Conservation (phyloP, 1,139 yeast species). For the Hyphopichia khmerensis region DNA sequence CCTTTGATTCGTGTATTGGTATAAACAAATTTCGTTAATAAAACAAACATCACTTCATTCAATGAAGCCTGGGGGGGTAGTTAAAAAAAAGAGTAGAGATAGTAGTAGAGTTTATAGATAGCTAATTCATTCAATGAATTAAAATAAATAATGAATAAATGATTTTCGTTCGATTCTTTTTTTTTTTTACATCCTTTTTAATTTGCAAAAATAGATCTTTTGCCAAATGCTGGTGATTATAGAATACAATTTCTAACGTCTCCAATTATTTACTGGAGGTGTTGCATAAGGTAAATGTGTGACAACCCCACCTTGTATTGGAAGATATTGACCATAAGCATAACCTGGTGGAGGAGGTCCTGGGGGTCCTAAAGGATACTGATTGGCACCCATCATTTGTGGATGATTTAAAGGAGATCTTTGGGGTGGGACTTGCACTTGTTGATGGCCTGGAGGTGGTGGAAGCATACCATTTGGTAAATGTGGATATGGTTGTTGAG, state of each 20-base stretch:
- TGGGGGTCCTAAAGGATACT: conserved; percentile 21
- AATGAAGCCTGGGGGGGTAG: background rate
- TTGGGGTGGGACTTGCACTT: conserved; percentile 8
- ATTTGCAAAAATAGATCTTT: background rate
- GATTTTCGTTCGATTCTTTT: too few relatives aligned
- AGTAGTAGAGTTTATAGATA: too few relatives aligned
- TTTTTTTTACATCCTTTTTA: too few relatives aligned
- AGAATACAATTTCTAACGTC: too few relatives aligned
- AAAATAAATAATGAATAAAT: background rate
- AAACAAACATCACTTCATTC: too few relatives aligned
- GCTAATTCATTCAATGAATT: background rate
- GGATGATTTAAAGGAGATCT: conserved; percentile 25
- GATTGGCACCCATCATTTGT: conserved; percentile 20
- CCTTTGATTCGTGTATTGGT: too few relatives aligned
- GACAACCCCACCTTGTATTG: conserved; percentile 33
- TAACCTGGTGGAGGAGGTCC: conserved; percentile 32
- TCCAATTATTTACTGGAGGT: conserved; percentile 32
- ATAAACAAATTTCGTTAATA: too few relatives aligned
- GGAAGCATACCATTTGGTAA: conserved; percentile 7
- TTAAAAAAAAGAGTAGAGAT: background rate
- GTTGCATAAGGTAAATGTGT: conserved; percentile 23
- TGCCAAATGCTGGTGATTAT: conserved; percentile 1
- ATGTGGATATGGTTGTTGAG: conserved; percentile 12
- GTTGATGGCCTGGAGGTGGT: conserved; percentile 14
- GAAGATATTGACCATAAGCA: conserved; percentile 35